Evolutionary conservation across 768 basidiomycete species (phyloP).

Genomic region (Peribolospora kevripleyi): DNA sequence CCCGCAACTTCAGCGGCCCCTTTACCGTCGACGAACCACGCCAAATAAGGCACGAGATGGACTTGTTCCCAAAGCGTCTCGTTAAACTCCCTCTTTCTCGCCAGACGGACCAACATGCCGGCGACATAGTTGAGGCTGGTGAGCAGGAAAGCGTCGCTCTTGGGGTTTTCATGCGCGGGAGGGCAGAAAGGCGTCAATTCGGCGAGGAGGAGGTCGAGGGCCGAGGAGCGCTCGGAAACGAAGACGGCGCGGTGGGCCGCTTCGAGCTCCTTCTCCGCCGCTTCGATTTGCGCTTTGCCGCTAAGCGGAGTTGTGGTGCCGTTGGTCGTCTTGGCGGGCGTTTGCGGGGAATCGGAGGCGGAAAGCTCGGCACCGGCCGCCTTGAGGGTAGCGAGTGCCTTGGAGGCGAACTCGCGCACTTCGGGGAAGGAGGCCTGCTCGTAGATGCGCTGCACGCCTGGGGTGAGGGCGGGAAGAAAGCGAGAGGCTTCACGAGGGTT

Average conservation of each 20-base stretch:
- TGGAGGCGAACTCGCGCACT: conserved; percentile 76
- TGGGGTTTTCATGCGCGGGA: conserved; percentile 7
- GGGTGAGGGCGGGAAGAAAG: conserved; percentile 64
- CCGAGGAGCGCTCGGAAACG: background rate
- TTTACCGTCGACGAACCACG: conserved; percentile 33
- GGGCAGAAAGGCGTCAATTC: background rate
- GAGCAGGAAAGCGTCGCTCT: conserved; percentile 28
- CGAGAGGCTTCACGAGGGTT: conserved; percentile 67
- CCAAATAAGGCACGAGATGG: conserved; percentile 46
- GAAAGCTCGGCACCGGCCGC: conserved; percentile 21
- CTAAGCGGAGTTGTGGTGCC: background rate
- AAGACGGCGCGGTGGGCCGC: too few relatives aligned
- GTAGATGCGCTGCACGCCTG: conserved; percentile 74
- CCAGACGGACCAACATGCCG: conserved; percentile 50
- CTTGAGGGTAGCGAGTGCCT: conserved; percentile 49
- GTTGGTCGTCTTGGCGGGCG: conserved; percentile 33
- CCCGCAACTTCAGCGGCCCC: conserved; percentile 27
- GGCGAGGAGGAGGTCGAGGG: conserved; percentile 4
- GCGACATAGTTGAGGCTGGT: conserved; percentile 46
- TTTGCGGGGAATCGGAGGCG: conserved; percentile 34
- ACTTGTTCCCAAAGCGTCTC: conserved; percentile 23
- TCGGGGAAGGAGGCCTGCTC: conserved; percentile 87
- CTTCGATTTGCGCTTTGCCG: conserved; percentile 4
- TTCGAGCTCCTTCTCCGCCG: conserved; percentile 9
- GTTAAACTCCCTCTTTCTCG: conserved; percentile 24